phyloP scores from a whole-genome alignment of 495 filamentous ascomycete genomes.

The Letharia lupina region DNA sequence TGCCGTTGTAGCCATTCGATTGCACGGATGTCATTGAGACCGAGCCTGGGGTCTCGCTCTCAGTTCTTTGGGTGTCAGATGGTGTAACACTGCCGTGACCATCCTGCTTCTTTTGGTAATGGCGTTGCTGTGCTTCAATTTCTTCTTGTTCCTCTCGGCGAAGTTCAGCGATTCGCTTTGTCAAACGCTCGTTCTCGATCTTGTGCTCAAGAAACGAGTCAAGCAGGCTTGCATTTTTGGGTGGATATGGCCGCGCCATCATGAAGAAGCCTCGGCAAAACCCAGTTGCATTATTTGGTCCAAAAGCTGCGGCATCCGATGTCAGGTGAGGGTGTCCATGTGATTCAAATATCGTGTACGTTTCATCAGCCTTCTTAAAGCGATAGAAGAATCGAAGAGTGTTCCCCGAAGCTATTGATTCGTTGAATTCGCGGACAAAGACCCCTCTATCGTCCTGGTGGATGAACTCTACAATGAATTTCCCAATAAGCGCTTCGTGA shows the following conservation, averaged over 20 bases:
- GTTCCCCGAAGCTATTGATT: constrained; percentile 75
- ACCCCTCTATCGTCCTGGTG: constrained; percentile 82
- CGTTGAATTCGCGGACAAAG: constrained; percentile 83
- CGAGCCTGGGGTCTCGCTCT: constrained; percentile 28
- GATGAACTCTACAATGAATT: constrained; percentile 68
- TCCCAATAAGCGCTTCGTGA: constrained; percentile 59
- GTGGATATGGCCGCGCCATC: constrained; percentile 86
- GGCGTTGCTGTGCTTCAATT: constrained; percentile 41
- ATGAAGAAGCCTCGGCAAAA: constrained; percentile 89
- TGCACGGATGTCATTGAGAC: constrained; percentile 25
- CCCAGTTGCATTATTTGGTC: constrained; percentile 51
- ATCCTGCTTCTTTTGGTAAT: constrained; percentile 47
- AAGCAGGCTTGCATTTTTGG: constrained; percentile 70
- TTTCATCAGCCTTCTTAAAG: constrained; percentile 65
- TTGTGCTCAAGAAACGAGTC: constrained; percentile 97
- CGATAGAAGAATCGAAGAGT: constrained; percentile 83
- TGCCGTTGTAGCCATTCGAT: constrained; percentile 38
- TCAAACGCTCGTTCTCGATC: constrained; percentile 87
- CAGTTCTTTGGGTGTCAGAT: constrained; percentile 38
- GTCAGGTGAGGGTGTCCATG: constrained; percentile 87
- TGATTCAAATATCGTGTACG: constrained; percentile 74
- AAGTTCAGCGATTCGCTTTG: constrained; percentile 74
- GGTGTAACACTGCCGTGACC: constrained; percentile 45
- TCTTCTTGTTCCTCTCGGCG: constrained; percentile 82
- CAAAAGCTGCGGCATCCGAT: constrained; percentile 50